Evolutionary conservation across 176 grass and related monocot species (phyloP), one percentile per base, ranked within the genome.

Genomic region (Juncus effusus): DNA sequence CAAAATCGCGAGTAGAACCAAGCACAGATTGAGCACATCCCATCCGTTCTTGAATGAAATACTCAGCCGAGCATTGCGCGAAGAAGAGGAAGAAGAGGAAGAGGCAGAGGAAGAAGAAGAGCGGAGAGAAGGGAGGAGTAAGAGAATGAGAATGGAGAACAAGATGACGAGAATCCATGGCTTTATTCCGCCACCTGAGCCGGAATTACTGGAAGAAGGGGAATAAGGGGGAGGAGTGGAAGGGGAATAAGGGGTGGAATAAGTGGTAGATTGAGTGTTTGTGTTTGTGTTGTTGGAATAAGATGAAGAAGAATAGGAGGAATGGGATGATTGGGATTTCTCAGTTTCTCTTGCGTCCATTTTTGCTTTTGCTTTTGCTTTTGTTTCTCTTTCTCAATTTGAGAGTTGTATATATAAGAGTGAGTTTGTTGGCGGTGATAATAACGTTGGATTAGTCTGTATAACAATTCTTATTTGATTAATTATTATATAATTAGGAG

Each of bases 1-100:
- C 16, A 93, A 79, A 63, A 99, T 93, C 13, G 88, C 95, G 40
- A 90, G 89, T 42, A 82, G 55, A 19, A 99, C 94, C 40, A 99
- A 80, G 69, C 74, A 80, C 28, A 99, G 75, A 76, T 99, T 90
- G 47, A 99, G 77, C 14, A 89, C 39, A 70, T 90, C 89, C 95
- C 95, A 94, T 2, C 95, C 83, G 41, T 69, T 85, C 80, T 87
- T 89, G 52, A 84, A 10, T 3, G 61, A 44, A 51, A 93, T 63
- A 41, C 14, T 87, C 7, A 78, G 36, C 64, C 84, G 75, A 56
- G 61, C 41, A 1, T 64, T 74, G 9, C 63, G 70, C 19, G 19
- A 28, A 28, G 19, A 28, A 28, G 19, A 28, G 83, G 16, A 93
- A 63, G 10, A 97, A 42, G 36, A 89, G 52, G 5, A 87, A 69